Evolutionary conservation across 2,329 filamentous ascomycete species (phyloP).

Genomic region (Penicillium sp.): DNA sequence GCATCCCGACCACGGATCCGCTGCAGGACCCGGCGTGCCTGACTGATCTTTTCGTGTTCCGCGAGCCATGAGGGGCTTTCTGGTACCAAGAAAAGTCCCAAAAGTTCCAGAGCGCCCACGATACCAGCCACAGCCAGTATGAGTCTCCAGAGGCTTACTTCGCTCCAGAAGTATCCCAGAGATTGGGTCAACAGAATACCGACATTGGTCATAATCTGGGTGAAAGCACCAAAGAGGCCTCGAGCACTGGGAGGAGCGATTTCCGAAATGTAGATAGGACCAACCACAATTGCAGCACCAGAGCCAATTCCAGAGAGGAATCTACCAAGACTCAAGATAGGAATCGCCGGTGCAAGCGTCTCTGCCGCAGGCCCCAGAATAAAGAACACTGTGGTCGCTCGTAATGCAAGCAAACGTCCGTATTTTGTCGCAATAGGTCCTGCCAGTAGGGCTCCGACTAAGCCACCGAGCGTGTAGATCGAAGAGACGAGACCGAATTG

Average conservation of each 20-base stretch:
- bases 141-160: constrained; percentile 74
- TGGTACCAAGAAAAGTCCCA: constrained; percentile 71
- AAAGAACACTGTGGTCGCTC: constrained; percentile 73
- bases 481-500: constrained; percentile 85
- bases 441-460: constrained; percentile 75
- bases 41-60: constrained; percentile 57
- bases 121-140: constrained; percentile 72
- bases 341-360: constrained; percentile 66
- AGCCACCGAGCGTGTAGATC: constrained; percentile 84
- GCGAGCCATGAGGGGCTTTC: constrained; percentile 90
- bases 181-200: constrained; percentile 83
- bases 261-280: constrained; percentile 92
- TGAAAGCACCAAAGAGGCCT: constrained; percentile 77
- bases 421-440: constrained; percentile 75
- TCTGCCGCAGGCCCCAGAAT: constrained; percentile 72
- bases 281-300: constrained; percentile 86
- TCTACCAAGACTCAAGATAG: constrained; percentile 68
- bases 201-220: constrained; percentile 89
- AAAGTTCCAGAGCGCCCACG: constrained; percentile 64
- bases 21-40: constrained; percentile 67
- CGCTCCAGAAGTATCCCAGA: constrained; percentile 83
- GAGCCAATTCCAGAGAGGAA: constrained; percentile 79
- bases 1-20: constrained; percentile 68
- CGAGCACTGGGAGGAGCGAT: constrained; percentile 71
- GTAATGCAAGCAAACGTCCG: constrained; percentile 75